Conservation (phyloP, 1,284 basidiomycete species). For the Jaminaea rosea region DNA sequence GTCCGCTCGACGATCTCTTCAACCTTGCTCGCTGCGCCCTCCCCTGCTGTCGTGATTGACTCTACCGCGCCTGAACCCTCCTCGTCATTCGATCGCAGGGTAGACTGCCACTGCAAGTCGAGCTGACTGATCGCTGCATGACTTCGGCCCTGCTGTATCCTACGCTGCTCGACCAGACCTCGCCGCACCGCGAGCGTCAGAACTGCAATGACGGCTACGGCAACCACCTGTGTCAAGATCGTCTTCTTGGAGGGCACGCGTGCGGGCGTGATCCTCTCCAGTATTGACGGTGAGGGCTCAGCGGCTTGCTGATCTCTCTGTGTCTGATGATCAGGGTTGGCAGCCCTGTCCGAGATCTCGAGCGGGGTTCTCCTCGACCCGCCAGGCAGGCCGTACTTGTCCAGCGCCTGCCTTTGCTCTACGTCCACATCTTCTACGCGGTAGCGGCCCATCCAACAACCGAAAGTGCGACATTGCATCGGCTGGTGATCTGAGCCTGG, state of each 20-base stretch:
- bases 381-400: neutral
- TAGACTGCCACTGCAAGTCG: neutral
- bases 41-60: no score
- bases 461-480: constrained; percentile 21
- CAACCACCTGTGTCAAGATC: neutral
- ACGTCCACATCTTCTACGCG: constrained; percentile 2
- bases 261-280: no score
- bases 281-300: neutral
- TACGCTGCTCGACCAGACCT: neutral
- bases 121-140: neutral
- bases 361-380: neutral
- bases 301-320: no score
- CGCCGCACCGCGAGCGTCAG: neutral
- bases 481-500: constrained; percentile 9
- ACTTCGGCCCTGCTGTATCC: neutral
- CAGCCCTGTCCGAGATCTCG: neutral
- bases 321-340: neutral
- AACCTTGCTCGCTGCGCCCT: no score
- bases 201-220: neutral
- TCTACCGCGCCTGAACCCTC: no score
- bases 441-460: constrained; percentile 37
- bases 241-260: neutral
- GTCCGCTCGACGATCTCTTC: no score
- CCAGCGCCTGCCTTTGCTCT: neutral
- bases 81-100: no score